phyloP scores from a whole-genome alignment of 371 early-diverging fungal species.

The Blastocladiella emersonii region DNA sequence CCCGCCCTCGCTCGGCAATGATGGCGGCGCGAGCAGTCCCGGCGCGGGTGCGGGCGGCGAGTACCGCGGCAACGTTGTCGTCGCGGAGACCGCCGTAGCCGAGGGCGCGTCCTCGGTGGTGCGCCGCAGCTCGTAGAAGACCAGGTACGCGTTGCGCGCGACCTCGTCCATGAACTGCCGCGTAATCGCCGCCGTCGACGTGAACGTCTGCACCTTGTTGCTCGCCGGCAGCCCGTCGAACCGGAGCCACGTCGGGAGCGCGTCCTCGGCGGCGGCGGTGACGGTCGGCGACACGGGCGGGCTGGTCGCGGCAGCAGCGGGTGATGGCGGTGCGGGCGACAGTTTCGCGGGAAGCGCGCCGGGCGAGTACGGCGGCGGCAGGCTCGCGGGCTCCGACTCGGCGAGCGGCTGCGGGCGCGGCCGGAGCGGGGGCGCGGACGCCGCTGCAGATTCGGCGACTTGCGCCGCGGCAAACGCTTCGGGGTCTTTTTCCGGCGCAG shows the following conservation, averaged over 20 bases:
- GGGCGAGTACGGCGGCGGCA: no score
- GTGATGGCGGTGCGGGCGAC: no score
- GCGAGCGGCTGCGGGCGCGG: no score
- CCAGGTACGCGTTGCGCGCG: neutral
- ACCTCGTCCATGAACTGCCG: neutral
- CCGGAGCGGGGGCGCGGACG: no score
- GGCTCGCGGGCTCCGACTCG: no score
- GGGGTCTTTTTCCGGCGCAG: no score
- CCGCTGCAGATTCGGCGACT: no score
- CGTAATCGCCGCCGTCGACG: neutral
- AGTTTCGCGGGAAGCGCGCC: no score
- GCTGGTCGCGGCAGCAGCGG: no score
- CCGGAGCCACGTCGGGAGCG: neutral
- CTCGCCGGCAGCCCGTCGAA: neutral
- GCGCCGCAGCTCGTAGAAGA: neutral
- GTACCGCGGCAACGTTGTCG: no score
- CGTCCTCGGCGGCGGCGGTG: neutral
- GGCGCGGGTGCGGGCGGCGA: neutral
- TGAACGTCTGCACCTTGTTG: neutral
- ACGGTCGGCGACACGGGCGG: no score
- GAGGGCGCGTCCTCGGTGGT: neutral
- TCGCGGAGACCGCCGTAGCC: neutral
- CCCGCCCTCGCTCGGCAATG: neutral
- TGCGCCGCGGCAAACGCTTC: no score
- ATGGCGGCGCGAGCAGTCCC: neutral